A percentile compares a stretch with the other conserved stretches of the same genome.
phyloP scores from a whole-genome alignment of 2,329 filamentous ascomycete species.

The Coniochaeta sp. region DNA sequence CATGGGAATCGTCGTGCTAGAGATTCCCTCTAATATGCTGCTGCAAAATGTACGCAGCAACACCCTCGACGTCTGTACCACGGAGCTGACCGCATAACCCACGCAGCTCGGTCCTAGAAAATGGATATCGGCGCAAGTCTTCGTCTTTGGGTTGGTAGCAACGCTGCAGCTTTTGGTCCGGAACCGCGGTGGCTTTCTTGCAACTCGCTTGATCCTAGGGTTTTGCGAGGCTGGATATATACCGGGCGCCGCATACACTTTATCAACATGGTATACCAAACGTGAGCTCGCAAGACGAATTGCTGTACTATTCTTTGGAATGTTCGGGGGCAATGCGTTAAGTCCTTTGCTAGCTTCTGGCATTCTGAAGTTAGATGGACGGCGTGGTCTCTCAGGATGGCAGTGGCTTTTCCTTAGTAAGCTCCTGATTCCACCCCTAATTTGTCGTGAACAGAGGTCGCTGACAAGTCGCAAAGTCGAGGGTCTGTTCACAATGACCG shows the following conservation, averaged over 20 bases:
- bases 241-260: constrained; percentile 40
- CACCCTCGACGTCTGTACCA: background rate
- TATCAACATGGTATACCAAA: constrained; percentile 49
- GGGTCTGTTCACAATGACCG: constrained; percentile 32
- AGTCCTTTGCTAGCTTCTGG: constrained; percentile 33
- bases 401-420: constrained; percentile 43
- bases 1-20: constrained; percentile 38
- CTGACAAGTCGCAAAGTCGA: constrained; percentile 22
- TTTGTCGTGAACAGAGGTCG: background rate
- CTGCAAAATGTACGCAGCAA: constrained; percentile 20
- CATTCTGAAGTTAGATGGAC: constrained; percentile 39
- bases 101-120: constrained; percentile 35
- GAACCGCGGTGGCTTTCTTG: constrained; percentile 37
- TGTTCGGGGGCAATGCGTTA: constrained; percentile 40
- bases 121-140: constrained; percentile 46
- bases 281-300: constrained; percentile 44
- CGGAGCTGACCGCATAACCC: background rate
- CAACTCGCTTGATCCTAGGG: constrained; percentile 43
- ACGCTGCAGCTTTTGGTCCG: constrained; percentile 47
- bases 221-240: constrained; percentile 49
- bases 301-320: constrained; percentile 49
- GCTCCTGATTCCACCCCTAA: constrained; percentile 2
- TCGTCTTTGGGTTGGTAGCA: constrained; percentile 44
- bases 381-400: constrained; percentile 27
- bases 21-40: constrained; percentile 44